Evolutionary conservation across 257 asterid species (phyloP).

Genomic region (Catharanthus roseus): DNA sequence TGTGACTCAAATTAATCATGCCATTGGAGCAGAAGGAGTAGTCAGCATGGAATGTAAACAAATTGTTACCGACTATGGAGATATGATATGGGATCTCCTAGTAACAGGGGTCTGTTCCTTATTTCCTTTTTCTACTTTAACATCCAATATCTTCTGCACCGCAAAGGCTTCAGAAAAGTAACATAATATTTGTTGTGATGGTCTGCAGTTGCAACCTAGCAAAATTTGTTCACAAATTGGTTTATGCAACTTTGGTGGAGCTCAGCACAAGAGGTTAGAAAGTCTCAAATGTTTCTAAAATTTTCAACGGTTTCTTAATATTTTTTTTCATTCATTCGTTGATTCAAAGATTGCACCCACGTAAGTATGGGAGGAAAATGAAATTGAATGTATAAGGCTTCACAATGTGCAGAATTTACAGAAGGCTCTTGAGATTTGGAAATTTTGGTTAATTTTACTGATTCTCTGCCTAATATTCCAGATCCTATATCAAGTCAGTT

Average conservation of each 20-base stretch:
- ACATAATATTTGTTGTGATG: neutral
- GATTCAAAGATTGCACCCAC: neutral
- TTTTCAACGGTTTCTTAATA: neutral
- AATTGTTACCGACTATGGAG: constrained; percentile 25
- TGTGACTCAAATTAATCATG: constrained; percentile 36
- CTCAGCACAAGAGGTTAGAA: constrained; percentile 52
- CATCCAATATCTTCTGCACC: constrained; percentile 6
- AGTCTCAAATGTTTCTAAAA: constrained; percentile 4
- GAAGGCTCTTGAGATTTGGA: neutral
- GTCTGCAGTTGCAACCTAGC: constrained; percentile 66
- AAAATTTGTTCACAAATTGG: constrained; percentile 69
- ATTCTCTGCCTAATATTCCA: constrained; percentile 25
- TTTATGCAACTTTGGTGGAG: constrained; percentile 46
- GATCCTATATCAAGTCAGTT: constrained; percentile 77
- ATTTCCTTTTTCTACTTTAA: neutral
- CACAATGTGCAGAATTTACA: neutral
- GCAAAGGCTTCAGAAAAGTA: constrained; percentile 3
- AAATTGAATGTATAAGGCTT: neutral
- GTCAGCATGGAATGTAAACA: constrained; percentile 37
- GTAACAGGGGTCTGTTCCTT: constrained; percentile 25
- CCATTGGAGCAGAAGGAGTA: constrained; percentile 40
- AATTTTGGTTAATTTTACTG: neutral
- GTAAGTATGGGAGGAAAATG: too few relatives aligned
- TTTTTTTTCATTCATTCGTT: neutral
- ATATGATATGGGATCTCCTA: constrained; percentile 30